Evolutionary conservation across 1,284 basidiomycete species (phyloP).

Genomic region (Sanghuangporus baumii): DNA sequence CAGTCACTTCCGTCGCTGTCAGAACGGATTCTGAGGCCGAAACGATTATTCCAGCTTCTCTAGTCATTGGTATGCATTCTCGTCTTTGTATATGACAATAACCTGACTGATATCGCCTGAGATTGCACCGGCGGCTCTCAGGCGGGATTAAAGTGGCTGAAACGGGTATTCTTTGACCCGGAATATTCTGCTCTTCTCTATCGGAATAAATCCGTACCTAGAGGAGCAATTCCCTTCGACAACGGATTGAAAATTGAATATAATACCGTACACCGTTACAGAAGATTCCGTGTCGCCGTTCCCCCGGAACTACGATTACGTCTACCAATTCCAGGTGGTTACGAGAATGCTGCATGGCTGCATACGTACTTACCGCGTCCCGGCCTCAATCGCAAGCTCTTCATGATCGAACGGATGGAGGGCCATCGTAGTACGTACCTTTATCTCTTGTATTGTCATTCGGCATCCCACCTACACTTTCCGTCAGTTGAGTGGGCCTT

Average conservation of each 20-base stretch:
- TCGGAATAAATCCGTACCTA: background rate
- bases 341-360: slow-evolving; percentile 4
- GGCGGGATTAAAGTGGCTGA: slow-evolving; percentile 15
- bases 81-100: background rate
- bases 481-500: background rate
- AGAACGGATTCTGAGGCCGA: background rate
- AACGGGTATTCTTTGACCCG: background rate
- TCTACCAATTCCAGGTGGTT: slow-evolving; percentile 13
- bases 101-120: background rate
- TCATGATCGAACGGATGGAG: slow-evolving; percentile 9
- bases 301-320: slow-evolving; percentile 4
- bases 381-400: background rate
- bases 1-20: background rate
- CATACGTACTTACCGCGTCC: slow-evolving; percentile 11
- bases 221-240: background rate
- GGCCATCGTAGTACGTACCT: slow-evolving; percentile 11
- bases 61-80: slow-evolving; percentile 5
- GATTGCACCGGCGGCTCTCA: slow-evolving; percentile 17
- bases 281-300: slow-evolving; percentile 6
- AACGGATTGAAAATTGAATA: slow-evolving; percentile 10
- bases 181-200: background rate
- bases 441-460: background rate
- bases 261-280: background rate
- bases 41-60: background rate
- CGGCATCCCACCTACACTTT: background rate